These are phyloP conservation scores for Neopestalotiopsis clavispora DNA, from an alignment of 2,329 filamentous ascomycete genomes.

Conservation along the genomic window DNA sequence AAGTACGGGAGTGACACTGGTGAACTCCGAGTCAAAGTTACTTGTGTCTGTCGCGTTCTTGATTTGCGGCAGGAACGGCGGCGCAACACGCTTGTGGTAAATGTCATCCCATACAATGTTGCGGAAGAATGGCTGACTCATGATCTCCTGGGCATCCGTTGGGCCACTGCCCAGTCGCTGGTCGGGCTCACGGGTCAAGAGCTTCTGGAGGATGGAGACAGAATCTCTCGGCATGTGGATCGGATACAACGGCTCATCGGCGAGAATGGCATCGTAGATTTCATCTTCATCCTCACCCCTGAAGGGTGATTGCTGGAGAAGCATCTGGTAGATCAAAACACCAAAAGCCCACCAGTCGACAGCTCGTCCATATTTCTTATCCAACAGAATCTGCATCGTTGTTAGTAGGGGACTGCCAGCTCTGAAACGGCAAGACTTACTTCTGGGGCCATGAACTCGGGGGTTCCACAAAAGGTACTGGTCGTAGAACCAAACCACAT, in stretches of 20 bases:
- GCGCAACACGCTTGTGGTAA: constrained; percentile 89
- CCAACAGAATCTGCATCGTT: constrained; percentile 76
- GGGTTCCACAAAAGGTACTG: constrained; percentile 98
- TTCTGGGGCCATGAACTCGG: constrained; percentile 99
- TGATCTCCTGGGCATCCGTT: constrained; percentile 97
- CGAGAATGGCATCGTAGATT: constrained; percentile 98
- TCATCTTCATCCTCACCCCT: constrained; percentile 98
- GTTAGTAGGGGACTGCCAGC: not conserved
- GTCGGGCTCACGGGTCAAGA: constrained; percentile 93
- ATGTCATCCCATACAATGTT: constrained; percentile 99
- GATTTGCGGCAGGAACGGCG: constrained; percentile 89
- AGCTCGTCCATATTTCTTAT: constrained; percentile 97
- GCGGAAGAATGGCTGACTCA: constrained; percentile 98
- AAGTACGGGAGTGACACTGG: constrained; percentile 94
- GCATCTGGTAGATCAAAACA: constrained; percentile 99
- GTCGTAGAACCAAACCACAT: constrained; percentile 99
- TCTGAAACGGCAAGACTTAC: constrained; percentile 51
- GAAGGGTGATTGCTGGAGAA: constrained; percentile 98
- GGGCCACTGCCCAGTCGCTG: constrained; percentile 90
- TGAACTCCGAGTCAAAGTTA: constrained; percentile 99
- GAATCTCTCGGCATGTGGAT: constrained; percentile 99
- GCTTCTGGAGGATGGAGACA: constrained; percentile 95
- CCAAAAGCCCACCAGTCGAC: constrained; percentile 99
- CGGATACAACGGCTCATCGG: constrained; percentile 95
- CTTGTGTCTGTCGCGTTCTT: constrained; percentile 96